Percentiles rank a stretch among this genome's conserved stretches.
phyloP scores from a whole-genome alignment of 768 basidiomycete species.

The Tulasnella sp. region DNA sequence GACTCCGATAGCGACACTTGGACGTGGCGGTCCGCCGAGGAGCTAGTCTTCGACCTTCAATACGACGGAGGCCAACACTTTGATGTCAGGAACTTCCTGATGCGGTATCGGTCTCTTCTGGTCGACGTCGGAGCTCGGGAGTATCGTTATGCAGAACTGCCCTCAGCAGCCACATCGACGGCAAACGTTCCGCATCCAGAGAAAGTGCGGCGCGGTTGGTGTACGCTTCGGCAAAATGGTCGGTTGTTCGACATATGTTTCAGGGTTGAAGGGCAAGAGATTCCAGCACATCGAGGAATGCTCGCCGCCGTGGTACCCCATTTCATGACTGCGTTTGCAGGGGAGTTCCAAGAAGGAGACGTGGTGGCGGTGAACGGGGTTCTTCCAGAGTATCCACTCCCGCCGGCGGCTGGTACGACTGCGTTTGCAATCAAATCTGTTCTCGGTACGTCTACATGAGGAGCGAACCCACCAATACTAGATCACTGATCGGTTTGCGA shows the following conservation, averaged over 20 bases:
- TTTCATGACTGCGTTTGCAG: slow-evolving; percentile 3
- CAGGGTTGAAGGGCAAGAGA: background rate
- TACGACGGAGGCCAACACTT: background rate
- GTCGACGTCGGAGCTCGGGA: background rate
- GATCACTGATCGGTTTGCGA: background rate
- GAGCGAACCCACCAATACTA: background rate
- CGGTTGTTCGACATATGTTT: background rate
- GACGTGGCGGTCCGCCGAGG: background rate
- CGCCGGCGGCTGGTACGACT: background rate
- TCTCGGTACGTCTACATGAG: background rate
- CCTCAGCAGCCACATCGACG: background rate
- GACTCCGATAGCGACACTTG: background rate
- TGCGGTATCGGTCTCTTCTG: background rate
- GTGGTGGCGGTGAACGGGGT: background rate
- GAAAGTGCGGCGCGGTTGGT: background rate
- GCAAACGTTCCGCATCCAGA: background rate
- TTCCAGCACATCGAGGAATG: background rate
- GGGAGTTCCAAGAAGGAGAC: background rate
- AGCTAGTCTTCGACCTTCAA: background rate
- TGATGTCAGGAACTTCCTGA: background rate
- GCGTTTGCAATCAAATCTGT: background rate
- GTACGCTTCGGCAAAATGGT: background rate
- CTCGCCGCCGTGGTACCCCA: slow-evolving; percentile 1
- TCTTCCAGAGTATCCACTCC: background rate
- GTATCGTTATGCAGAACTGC: background rate